A percentile compares a stretch with the other conserved stretches of the same genome.
These are phyloP conservation scores for Rhodotorula taiwanensis DNA, from an alignment of 768 basidiomycete genomes.

Conservation along the genomic window DNA sequence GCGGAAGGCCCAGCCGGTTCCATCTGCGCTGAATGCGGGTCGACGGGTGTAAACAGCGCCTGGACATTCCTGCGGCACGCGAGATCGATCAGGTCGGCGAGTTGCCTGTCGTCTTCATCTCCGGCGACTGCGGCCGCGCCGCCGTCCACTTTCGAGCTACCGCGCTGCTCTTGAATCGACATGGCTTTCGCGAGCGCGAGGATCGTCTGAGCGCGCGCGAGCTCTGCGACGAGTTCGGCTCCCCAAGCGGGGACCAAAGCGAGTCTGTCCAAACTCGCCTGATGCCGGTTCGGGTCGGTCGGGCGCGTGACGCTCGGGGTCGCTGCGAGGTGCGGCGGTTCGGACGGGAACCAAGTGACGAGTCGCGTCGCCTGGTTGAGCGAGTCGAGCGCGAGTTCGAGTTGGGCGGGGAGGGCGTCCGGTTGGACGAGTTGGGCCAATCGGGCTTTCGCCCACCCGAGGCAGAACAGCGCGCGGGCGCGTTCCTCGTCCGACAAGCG, in stretches of 20 bases:
- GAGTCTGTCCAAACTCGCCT: slow-evolving; percentile 5
- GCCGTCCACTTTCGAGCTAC: no score
- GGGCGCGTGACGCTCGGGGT: slow-evolving; percentile 32
- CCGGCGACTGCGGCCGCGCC: no score
- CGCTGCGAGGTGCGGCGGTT: slow-evolving; percentile 12
- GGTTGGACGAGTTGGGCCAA: slow-evolving; percentile 25
- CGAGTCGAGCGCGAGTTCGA: background rate
- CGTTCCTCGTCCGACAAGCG: slow-evolving; percentile 9
- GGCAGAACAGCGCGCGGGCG: slow-evolving; percentile 15
- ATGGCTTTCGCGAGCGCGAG: slow-evolving; percentile 29
- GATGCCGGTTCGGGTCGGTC: slow-evolving; percentile 4
- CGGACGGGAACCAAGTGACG: slow-evolving; percentile 11
- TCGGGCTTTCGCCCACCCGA: slow-evolving; percentile 26
- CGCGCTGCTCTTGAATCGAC: background rate
- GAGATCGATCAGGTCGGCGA: slow-evolving; percentile 31
- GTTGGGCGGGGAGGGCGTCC: background rate
- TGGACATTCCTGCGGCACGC: slow-evolving; percentile 32
- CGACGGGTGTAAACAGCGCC: slow-evolving; percentile 37
- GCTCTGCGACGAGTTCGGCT: slow-evolving; percentile 32
- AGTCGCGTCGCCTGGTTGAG: slow-evolving; percentile 16
- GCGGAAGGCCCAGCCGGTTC: background rate
- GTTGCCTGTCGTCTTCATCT: slow-evolving; percentile 3
- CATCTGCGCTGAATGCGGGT: slow-evolving; percentile 7
- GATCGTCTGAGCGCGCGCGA: slow-evolving; percentile 29
- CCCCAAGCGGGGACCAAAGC: slow-evolving; percentile 15